Conservation (phyloP, 768 basidiomycete species). For the Hericium rajendrae region DNA sequence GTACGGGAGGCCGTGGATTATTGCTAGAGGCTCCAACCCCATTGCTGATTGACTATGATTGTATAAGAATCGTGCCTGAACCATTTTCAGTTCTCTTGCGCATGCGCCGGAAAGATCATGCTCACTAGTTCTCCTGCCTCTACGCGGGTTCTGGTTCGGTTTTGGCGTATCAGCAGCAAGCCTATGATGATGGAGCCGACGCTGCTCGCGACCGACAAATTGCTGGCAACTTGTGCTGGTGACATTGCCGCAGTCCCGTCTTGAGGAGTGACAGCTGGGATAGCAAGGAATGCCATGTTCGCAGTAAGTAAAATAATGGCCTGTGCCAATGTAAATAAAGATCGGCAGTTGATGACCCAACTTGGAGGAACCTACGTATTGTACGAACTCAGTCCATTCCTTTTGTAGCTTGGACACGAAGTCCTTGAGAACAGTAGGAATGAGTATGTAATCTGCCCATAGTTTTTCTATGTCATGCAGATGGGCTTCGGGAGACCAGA, state of each 20-base stretch:
- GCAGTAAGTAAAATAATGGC: conserved; percentile 5
- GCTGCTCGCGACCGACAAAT: conserved; percentile 2
- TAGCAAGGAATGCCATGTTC: conserved; percentile 7
- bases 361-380: not conserved
- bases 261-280: conserved; percentile 1
- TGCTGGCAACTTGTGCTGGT: conserved; percentile 5
- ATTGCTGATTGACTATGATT: conserved; percentile 19
- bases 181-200: conserved; percentile 7
- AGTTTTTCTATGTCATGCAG: conserved; percentile 7
- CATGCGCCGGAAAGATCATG: not conserved
- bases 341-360: not conserved
- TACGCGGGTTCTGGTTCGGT: conserved; percentile 1
- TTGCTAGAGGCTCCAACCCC: conserved; percentile 42
- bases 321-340: not conserved
- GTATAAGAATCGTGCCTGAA: conserved; percentile 17
- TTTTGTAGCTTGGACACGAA: conserved; percentile 1
- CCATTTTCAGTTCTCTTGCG: conserved; percentile 12
- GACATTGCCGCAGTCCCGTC: not conserved
- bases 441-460: conserved; percentile 6
- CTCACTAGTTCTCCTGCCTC: conserved; percentile 3
- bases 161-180: conserved; percentile 7
- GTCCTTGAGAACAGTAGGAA: not conserved
- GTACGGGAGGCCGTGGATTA: conserved; percentile 47
- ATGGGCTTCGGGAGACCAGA: conserved; percentile 9
- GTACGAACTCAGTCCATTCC: conserved; percentile 8